Base-by-base conservation (phyloP, 192 early-diverging fungal species). In the Helicostylum pulchrum region DNA sequence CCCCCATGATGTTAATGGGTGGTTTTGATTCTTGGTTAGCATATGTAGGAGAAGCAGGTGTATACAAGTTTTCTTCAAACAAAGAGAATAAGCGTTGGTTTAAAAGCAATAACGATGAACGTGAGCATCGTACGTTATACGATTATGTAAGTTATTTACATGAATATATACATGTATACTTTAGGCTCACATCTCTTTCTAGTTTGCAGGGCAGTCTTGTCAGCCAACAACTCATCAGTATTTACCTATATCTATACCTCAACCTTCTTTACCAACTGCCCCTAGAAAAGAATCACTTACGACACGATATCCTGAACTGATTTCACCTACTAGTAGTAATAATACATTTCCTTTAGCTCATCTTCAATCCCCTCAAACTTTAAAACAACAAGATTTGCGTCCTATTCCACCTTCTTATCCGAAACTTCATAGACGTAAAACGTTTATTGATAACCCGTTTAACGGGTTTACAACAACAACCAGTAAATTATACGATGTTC, bases 1-100 rank as follows among this genome's bases (percentile, higher is more conserved):
- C 85, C 0, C 92, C 93, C 3, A 77, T 91, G 60, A 68, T 97
- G 21, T 68, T 97, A 10, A 56, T 77, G 11, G 95, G 93, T 15
- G 95, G 95, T 0, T 92, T 91, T 74, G 75, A 84, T 36, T 87
- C 78, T 1, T 97, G 95, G 95, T 62, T 70, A 15, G 54, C 71
- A 0, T 79, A 72, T n/a, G 65, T 85, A 31, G 80, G 81, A 14
- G 73, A 76, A 39, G 67, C 62, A 15, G 82, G 80, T 47, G 73
- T 87, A 23, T 71, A 61, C 61, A 39, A 53, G 0, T 72, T 44
- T 12, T 44, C 30, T 34, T 17, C 11, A 39, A 7, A 20, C 15
- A 20, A 42, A 5, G 12, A 17, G n/a, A 17, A 48, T 26, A 45
- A 26, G 6, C 23, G 14, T 45, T 45, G 39, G 36, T 44, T 44